Base-by-base conservation (phyloP, 2,329 filamentous ascomycete species). In the Mycogone perniciosa region DNA sequence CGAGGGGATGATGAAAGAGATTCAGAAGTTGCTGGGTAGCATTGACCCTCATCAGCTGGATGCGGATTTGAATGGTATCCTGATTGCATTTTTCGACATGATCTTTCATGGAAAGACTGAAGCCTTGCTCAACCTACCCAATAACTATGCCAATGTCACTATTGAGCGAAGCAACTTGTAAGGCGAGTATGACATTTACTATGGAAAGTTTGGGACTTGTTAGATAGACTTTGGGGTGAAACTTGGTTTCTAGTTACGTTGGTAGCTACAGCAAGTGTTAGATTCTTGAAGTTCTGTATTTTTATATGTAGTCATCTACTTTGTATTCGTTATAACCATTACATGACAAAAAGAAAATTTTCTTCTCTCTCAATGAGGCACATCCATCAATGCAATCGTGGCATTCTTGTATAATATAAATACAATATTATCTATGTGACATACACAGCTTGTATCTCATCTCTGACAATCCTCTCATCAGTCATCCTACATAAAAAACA, bases 1-100 rank as follows among this genome's bases (percentile, higher is more conserved):
- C 0, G 52, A 44, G 1, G 48, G 50, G 1, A 42, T 31, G 1
- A 48, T 44, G 45, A 6, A 46, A 10, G 39, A 47, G 4, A n/a
- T 58, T 5, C 54, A 46, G 37, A 7, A n/a, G n/a, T 27, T 48
- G 31, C 27, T 62, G n/a, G 56, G 58, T 2, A 57, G 44, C 29
- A 44, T 60, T 9, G 46, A 52, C 1, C 52, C 51, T 1, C 43
- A 45, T 4, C 34, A 53, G 7, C 31, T 67, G 26, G 49, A 62
- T 9, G 54, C 40, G 20, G 47, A 58, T 1, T 44, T 65, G 6
- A 52, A 62, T 1, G 50, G 58, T 5, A 57, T 57, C 4, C 4
- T 66, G 5, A 46, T 50, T 0, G 46, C 54, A 0, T 65, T 61
- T n/a, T 62, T 62, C 35, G 48, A 50, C 2, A 52, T 60, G 2